These are phyloP conservation scores for Lasiosphaeris hirsuta DNA, from an alignment of 495 filamentous ascomycete genomes.

Conservation along the genomic window DNA sequence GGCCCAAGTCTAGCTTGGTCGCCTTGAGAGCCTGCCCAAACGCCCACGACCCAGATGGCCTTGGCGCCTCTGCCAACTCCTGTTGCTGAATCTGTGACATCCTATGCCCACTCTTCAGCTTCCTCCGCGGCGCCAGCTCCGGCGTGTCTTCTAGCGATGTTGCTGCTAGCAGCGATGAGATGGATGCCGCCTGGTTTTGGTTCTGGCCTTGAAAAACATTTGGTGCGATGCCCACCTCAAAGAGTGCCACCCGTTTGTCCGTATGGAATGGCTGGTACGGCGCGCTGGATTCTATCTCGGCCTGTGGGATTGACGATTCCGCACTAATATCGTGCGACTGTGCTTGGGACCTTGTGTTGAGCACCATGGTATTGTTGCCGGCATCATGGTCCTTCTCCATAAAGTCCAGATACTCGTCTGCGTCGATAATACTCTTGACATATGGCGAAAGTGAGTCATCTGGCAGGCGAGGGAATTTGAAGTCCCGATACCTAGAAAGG, in stretches of 20 bases:
- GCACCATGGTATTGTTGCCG: constrained; percentile 40
- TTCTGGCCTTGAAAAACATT: neutral
- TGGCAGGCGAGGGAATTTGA: constrained; percentile 58
- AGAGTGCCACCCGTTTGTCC: constrained; percentile 71
- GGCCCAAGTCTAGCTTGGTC: constrained; percentile 59
- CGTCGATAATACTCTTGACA: constrained; percentile 43
- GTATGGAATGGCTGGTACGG: constrained; percentile 91
- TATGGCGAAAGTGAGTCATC: constrained; percentile 44
- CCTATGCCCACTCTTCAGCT: constrained; percentile 20
- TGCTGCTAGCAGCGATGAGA: constrained; percentile 30
- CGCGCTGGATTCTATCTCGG: constrained; percentile 89
- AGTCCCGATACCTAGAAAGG: constrained; percentile 58
- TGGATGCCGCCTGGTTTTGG: constrained; percentile 20
- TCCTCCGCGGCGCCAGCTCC: constrained; percentile 12
- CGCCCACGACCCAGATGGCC: constrained; percentile 51
- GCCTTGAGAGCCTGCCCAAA: constrained; percentile 65
- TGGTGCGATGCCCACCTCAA: constrained; percentile 33
- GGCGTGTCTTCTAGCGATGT: constrained; percentile 27
- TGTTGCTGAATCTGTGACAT: neutral
- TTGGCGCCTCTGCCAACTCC: neutral
- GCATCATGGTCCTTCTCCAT: constrained; percentile 42
- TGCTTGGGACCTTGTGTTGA: constrained; percentile 27
- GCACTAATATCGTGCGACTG: constrained; percentile 32
- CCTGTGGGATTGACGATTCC: constrained; percentile 67
- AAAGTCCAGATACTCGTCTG: constrained; percentile 48